phyloP scores from a whole-genome alignment of 2,329 filamentous ascomycete species.

The Biscogniauxia marginata region DNA sequence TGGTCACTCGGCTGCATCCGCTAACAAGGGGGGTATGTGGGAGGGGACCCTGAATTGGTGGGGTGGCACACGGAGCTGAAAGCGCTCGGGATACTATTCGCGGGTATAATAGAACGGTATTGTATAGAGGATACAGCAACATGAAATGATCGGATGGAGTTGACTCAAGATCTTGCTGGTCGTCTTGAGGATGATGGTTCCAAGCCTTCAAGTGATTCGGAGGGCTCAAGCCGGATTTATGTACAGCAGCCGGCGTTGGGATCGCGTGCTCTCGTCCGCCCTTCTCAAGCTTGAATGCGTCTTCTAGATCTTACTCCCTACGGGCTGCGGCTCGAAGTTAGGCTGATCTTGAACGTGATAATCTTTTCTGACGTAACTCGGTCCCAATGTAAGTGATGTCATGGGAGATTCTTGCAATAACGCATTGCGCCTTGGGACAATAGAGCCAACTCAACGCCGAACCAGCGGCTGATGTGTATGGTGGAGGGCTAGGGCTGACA shows the following conservation, averaged over 20 bases:
- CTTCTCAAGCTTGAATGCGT: background rate
- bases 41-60: background rate
- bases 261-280: background rate
- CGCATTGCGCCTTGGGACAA: background rate
- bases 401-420: constrained; percentile 1
- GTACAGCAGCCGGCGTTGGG: background rate
- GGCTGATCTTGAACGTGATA: background rate
- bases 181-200: constrained; percentile 7
- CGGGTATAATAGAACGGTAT: background rate
- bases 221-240: constrained; percentile 10
- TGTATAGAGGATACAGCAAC: constrained; percentile 8
- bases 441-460: background rate
- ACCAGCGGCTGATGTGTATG: constrained; percentile 1
- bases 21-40: constrained; percentile 3
- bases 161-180: constrained; percentile 10
- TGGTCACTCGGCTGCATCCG: constrained; percentile 20
- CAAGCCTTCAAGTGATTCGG: constrained; percentile 9
- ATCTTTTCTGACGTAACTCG: background rate
- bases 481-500: constrained; percentile 13
- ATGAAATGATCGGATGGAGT: constrained; percentile 6
- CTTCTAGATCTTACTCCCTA: background rate
- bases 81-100: constrained; percentile 3
- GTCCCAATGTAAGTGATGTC: constrained; percentile 11
- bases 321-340: background rate
- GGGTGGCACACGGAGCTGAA: constrained; percentile 1